Evolutionary conservation across 2,329 filamentous ascomycete genomes (phyloP).

Genomic region (Fusarium sp.): DNA sequence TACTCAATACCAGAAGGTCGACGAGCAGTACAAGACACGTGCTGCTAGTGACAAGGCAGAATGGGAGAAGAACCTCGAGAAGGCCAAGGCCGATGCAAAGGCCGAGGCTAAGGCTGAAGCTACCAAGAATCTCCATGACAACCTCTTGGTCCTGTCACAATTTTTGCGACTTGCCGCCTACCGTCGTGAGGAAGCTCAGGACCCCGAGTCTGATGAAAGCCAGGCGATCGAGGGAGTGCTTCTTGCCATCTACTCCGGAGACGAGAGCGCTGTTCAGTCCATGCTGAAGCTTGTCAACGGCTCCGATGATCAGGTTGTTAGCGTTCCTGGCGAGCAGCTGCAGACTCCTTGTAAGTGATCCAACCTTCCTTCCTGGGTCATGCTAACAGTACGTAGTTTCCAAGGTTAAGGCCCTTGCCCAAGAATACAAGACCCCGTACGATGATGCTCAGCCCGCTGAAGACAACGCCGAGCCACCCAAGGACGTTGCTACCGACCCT

Average conservation of each 20-base stretch:
- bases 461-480: conserved; percentile 48
- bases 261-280: conserved; percentile 77
- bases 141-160: conserved; percentile 77
- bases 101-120: conserved; percentile 62
- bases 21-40: conserved; percentile 75
- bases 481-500: conserved; percentile 66
- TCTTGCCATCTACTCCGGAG: conserved; percentile 81
- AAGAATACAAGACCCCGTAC: conserved; percentile 63
- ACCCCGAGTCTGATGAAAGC: conserved; percentile 75
- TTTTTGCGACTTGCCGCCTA: conserved; percentile 84
- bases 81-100: conserved; percentile 65
- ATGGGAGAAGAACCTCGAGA: conserved; percentile 67
- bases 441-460: conserved; percentile 50
- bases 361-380: neutral
- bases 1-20: conserved; percentile 78
- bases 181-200: conserved; percentile 75
- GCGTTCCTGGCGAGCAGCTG: conserved; percentile 72
- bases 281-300: conserved; percentile 83
- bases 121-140: conserved; percentile 69
- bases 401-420: conserved; percentile 57
- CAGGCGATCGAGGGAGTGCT: conserved; percentile 84
- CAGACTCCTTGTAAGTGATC: conserved; percentile 77
- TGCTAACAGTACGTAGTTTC: conserved; percentile 49
- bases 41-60: conserved; percentile 68
- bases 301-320: conserved; percentile 72